Evolutionary conservation across 2,329 filamentous ascomycete genomes (phyloP).

Genomic region (Elsinoe necatrix): DNA sequence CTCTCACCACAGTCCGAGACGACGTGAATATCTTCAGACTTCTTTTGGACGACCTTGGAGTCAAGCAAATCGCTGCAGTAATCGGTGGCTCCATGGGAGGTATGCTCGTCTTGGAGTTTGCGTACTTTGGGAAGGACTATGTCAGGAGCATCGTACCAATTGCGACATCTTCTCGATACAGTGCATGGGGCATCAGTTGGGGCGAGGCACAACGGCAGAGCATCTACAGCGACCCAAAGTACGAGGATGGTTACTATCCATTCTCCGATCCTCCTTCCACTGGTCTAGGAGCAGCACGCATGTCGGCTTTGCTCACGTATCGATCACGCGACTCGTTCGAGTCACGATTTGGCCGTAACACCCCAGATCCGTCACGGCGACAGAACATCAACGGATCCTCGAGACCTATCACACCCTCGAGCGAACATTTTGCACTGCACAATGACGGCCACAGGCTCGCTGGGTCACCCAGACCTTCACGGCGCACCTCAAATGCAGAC

Average conservation of each 20-base stretch:
- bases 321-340: slow-evolving; percentile 96
- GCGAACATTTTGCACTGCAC: slow-evolving; percentile 45
- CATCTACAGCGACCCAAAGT: slow-evolving; percentile 97
- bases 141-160: slow-evolving; percentile 74
- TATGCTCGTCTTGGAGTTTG: slow-evolving; percentile 87
- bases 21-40: slow-evolving; percentile 84
- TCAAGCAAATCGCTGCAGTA: slow-evolving; percentile 68
- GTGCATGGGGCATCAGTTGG: slow-evolving; percentile 87
- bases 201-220: slow-evolving; percentile 80
- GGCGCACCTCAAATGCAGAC: slow-evolving; percentile 27
- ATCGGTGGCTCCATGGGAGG: slow-evolving; percentile 80
- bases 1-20: slow-evolving; percentile 86
- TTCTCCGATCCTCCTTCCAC: slow-evolving; percentile 64
- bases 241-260: slow-evolving; percentile 90
- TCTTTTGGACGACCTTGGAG: slow-evolving; percentile 69
- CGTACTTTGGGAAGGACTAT: slow-evolving; percentile 81
- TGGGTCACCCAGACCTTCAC: slow-evolving; percentile 37
- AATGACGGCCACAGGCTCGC: slow-evolving; percentile 45
- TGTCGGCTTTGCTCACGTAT: slow-evolving; percentile 94
- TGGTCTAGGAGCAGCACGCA: slow-evolving; percentile 85
- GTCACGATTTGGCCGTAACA: slow-evolving; percentile 87
- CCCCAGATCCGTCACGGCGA: slow-evolving; percentile 70
- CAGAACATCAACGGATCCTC: slow-evolving; percentile 68
- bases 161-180: slow-evolving; percentile 75
- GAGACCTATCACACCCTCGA: slow-evolving; percentile 36